A percentile compares a stretch with the other conserved stretches of the same genome.
Evolutionary conservation across 192 early-diverging fungal species (phyloP).

Genomic region (Coemansia sp.): DNA sequence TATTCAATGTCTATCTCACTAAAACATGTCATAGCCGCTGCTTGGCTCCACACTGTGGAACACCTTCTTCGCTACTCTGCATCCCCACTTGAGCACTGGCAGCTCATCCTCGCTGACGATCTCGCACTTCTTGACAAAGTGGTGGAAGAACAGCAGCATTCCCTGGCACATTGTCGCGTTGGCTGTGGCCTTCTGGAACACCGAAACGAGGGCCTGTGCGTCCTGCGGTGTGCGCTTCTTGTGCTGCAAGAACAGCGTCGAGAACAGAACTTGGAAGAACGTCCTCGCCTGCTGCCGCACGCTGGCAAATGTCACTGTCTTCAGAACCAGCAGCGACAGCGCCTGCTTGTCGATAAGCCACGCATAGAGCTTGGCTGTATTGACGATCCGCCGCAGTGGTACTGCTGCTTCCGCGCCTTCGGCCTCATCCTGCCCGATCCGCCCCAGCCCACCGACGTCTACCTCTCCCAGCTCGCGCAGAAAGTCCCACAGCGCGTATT

Average conservation of each 20-base stretch:
- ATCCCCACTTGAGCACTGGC: slow-evolving; percentile 65
- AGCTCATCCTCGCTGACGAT: slow-evolving; percentile 65
- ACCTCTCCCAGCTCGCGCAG: slow-evolving; percentile 79
- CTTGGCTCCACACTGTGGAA: slow-evolving; percentile 24
- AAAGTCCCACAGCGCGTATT: slow-evolving; percentile 95
- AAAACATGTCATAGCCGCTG: neutral
- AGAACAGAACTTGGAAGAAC: slow-evolving; percentile 73
- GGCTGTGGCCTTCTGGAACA: slow-evolving; percentile 59
- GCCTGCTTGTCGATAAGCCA: slow-evolving; percentile 69
- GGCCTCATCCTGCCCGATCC: slow-evolving; percentile 22
- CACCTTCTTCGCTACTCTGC: slow-evolving; percentile 66
- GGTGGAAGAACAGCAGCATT: slow-evolving; percentile 79
- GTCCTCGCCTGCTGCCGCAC: slow-evolving; percentile 59
- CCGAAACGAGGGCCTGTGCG: slow-evolving; percentile 55
- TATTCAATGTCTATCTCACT: neutral
- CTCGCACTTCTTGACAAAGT: slow-evolving; percentile 67
- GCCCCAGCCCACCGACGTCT: slow-evolving; percentile 72
- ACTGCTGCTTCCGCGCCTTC: slow-evolving; percentile 54
- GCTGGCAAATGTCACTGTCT: slow-evolving; percentile 73
- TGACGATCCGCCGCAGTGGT: slow-evolving; percentile 72
- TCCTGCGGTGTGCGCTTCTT: slow-evolving; percentile 56
- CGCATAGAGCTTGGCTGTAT: slow-evolving; percentile 85
- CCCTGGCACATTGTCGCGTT: slow-evolving; percentile 78
- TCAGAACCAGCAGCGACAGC: slow-evolving; percentile 70
- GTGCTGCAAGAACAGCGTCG: slow-evolving; percentile 67